Percentiles rank a stretch among this genome's conserved stretches.
These are phyloP conservation scores for Blastomyces silverae DNA, from an alignment of 2,329 filamentous ascomycete species.

Conservation along the genomic window DNA sequence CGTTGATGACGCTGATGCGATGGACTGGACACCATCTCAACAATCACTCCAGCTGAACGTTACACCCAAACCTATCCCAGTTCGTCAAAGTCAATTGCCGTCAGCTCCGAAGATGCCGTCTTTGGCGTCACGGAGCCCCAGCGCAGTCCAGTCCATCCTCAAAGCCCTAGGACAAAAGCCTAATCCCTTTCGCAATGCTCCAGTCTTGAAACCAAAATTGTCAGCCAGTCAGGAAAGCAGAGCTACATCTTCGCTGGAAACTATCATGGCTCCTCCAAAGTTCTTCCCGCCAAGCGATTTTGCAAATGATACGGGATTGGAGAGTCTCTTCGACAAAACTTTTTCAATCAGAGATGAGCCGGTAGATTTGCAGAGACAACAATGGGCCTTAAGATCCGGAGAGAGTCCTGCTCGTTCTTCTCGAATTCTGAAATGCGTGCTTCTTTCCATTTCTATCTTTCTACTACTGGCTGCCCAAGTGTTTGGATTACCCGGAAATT, in stretches of 20 bases:
- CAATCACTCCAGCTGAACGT: constrained; percentile 32
- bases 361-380: constrained; percentile 28
- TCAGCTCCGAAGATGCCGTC: constrained; percentile 36
- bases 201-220: constrained; percentile 23
- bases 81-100: constrained; percentile 37
- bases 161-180: constrained; percentile 34
- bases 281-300: constrained; percentile 42
- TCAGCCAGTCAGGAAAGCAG: constrained; percentile 18
- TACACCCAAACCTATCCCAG: constrained; percentile 29
- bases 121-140: constrained; percentile 36
- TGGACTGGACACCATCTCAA: constrained; percentile 48
- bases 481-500: constrained; percentile 32
- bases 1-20: constrained; percentile 34
- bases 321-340: constrained; percentile 41
- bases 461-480: constrained; percentile 33
- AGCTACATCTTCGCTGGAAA: constrained; percentile 22
- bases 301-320: constrained; percentile 41
- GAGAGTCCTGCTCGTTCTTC: background rate
- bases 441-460: constrained; percentile 25
- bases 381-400: constrained; percentile 10
- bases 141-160: constrained; percentile 21
- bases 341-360: constrained; percentile 36
- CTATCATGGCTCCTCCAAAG: constrained; percentile 39
- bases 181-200: constrained; percentile 35
- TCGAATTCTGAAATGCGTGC: constrained; percentile 18